phyloP scores from a whole-genome alignment of 352 stramenopile genomes.

The Globisporangium rhizosaccharum region DNA sequence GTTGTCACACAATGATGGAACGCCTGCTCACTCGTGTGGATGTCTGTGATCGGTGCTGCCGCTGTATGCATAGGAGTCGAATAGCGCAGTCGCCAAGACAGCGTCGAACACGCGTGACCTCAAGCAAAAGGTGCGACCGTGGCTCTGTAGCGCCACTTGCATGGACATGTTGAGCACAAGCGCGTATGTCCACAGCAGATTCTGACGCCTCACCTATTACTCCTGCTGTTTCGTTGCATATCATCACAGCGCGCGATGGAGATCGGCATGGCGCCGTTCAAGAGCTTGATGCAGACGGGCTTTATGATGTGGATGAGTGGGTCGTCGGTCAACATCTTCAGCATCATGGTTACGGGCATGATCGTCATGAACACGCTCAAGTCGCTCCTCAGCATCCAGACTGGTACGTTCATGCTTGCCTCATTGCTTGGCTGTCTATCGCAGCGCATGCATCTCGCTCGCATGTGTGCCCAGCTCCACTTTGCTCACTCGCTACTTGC shows the following conservation, averaged over 20 bases:
- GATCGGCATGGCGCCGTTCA: conserved; percentile 87
- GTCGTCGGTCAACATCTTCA: conserved; percentile 93
- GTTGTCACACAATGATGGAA: not conserved
- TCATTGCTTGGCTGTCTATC: not conserved
- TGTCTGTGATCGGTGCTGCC: not conserved
- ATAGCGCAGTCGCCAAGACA: conserved; percentile 54
- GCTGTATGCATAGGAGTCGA: conserved; percentile 29
- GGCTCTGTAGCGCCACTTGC: not conserved
- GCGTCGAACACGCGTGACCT: conserved; percentile 70
- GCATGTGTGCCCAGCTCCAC: too few relatives aligned
- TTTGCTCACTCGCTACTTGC: not conserved
- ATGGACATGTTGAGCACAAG: too few relatives aligned
- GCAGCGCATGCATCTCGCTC: too few relatives aligned
- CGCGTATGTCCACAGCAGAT: not conserved
- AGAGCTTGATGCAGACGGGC: conserved; percentile 90
- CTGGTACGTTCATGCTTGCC: conserved; percentile 21
- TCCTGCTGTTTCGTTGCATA: conserved; percentile 3
- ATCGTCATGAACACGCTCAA: conserved; percentile 91
- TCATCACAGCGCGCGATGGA: conserved; percentile 79
- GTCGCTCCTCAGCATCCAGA: conserved; percentile 82
- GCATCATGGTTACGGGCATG: conserved; percentile 93
- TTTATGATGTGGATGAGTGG: conserved; percentile 97
- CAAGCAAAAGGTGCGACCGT: conserved; percentile 73
- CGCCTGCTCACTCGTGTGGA: not conserved
- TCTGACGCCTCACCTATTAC: conserved; percentile 1